Evolutionary conservation across 768 basidiomycete species (phyloP), one percentile per base, ranked within the genome.

Genomic region (Phaeotremella skinneri): DNA sequence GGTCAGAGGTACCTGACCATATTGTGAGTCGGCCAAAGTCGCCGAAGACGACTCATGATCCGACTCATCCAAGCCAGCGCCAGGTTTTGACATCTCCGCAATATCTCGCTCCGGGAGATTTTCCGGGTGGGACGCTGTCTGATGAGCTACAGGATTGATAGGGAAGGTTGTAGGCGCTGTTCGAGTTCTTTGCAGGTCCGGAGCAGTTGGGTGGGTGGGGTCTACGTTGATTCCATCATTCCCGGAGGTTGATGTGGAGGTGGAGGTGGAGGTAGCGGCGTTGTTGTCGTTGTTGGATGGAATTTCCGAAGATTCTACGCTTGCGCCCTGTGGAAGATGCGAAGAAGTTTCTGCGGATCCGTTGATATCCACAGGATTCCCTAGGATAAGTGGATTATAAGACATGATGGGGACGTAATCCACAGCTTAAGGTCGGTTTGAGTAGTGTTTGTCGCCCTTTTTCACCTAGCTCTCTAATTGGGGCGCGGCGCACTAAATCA

Each of bases 111-210:
- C 21, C 20, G 27, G 53, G 9, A 14, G 42, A 9, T 6, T 23
- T 30, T 23, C 7, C 51, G 27, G 31, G 37, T 34, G 21, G 31
- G 43, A 47, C 7, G 23, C 3, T 14, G 41, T 26, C 3, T 20
- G 20, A 42, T 54, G 59, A 37, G 56, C 59, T 21, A 45, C 39
- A 5, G 53, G 42, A 37, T 57, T 49, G 43, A 60, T 55, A 2
- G 64, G 64, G 32, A 56, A 53, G 16, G 61, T 67, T 1, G 61
- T 62, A 4, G 64, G 64, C 20, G 64, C 64, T 1, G 64, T 66
- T 37, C 64, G 21, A 16, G 42, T 49, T 14, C 55, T 61, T 3
- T 54, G 27, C 25, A 63, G 42, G 23, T 20, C 13, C 58, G 65
- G 16, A 17, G 37, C 26, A 9, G 55, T 4, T 42, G 43, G 53